Evolutionary conservation across 1,284 basidiomycete genomes (phyloP).

Genomic region (Sporisorium sorghi): DNA sequence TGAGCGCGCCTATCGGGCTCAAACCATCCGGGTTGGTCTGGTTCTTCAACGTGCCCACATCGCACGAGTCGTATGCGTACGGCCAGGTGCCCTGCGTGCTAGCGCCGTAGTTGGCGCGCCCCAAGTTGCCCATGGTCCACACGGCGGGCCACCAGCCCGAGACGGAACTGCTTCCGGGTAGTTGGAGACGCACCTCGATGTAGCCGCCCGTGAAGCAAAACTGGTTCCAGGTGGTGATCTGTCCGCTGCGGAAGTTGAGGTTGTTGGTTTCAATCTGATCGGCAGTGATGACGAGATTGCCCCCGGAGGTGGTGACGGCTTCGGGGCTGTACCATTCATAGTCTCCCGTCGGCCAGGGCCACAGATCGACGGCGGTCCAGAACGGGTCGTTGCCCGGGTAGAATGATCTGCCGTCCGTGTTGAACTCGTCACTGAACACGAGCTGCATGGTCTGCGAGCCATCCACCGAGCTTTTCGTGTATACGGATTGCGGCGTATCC

Average conservation of each 20-base stretch:
- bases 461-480: constrained; percentile 71
- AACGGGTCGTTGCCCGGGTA: constrained; percentile 75
- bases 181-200: constrained; percentile 79
- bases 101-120: constrained; percentile 67
- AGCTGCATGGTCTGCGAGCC: constrained; percentile 60
- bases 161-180: constrained; percentile 79
- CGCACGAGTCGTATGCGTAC: constrained; percentile 73
- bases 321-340: constrained; percentile 78
- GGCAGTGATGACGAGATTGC: constrained; percentile 80
- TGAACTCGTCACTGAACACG: constrained; percentile 70
- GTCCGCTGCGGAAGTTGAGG: constrained; percentile 75
- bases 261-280: constrained; percentile 72
- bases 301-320: constrained; percentile 81
- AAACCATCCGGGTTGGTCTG: constrained; percentile 55
- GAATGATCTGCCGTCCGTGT: constrained; percentile 72
- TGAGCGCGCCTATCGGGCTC: constrained; percentile 73
- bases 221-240: constrained; percentile 80
- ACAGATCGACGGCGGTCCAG: constrained; percentile 78
- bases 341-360: constrained; percentile 76
- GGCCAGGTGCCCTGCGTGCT: constrained; percentile 77
- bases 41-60: constrained; percentile 59
- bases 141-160: constrained; percentile 75
- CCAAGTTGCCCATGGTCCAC: constrained; percentile 88
- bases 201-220: constrained; percentile 95
- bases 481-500: constrained; percentile 66